Percentiles rank a stretch among this genome's conserved stretches.
phyloP scores from a whole-genome alignment of 768 basidiomycete genomes.

The Pisolithus microcarpus region DNA sequence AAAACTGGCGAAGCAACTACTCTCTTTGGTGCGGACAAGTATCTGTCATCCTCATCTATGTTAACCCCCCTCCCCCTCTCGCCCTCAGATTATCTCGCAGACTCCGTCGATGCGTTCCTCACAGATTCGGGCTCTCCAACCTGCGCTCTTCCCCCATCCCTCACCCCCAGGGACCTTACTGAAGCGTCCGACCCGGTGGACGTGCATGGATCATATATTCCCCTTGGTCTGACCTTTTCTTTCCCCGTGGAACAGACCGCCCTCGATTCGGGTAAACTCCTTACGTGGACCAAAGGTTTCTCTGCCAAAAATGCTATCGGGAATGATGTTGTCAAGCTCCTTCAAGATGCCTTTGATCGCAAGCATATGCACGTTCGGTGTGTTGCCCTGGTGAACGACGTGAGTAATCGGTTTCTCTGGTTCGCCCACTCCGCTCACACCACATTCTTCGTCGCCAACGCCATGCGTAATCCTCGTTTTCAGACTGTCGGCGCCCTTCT shows the following conservation, averaged over 20 bases:
- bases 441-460: not conserved
- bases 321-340: slow-evolving; percentile 79
- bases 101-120: slow-evolving; percentile 92
- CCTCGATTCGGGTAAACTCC: slow-evolving; percentile 78
- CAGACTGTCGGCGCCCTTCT: slow-evolving; percentile 95
- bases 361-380: slow-evolving; percentile 91
- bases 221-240: slow-evolving; percentile 91
- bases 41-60: slow-evolving; percentile 1
- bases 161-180: slow-evolving; percentile 11
- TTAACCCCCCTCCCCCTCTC: slow-evolving; percentile 4
- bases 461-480: not conserved
- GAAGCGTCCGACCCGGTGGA: slow-evolving; percentile 10
- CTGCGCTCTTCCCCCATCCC: slow-evolving; percentile 20
- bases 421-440: not conserved
- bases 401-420: slow-evolving; percentile 31
- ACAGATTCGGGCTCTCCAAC: slow-evolving; percentile 40
- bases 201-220: slow-evolving; percentile 34
- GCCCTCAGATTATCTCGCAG: slow-evolving; percentile 86
- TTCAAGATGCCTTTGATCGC: slow-evolving; percentile 88
- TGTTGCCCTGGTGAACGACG: slow-evolving; percentile 91
- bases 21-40: slow-evolving; percentile 63
- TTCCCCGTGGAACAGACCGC: slow-evolving; percentile 98
- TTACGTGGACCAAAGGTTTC: slow-evolving; percentile 97
- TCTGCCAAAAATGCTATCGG: slow-evolving; percentile 86
- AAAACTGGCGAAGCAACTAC: slow-evolving; percentile 87